Evolutionary conservation across 441 rosid genomes (phyloP).

Genomic region (Pelargonium fulgidum): DNA sequence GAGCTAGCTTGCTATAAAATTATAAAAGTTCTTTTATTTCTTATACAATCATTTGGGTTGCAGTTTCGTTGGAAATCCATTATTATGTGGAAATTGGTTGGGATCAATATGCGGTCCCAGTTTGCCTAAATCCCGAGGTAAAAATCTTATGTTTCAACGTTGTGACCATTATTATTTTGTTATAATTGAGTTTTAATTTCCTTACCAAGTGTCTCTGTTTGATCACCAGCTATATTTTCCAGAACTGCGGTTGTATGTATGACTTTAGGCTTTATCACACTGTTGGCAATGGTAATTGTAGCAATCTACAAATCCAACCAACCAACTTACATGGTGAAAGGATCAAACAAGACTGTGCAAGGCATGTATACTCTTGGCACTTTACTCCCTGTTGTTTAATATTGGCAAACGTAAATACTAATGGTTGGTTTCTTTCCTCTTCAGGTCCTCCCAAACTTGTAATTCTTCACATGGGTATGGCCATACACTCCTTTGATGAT

Average conservation of each 20-base stretch:
- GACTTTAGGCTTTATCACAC: conserved; percentile 50
- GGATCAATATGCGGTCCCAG: conserved; percentile 68
- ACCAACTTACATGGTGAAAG: conserved; percentile 30
- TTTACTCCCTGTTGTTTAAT: not conserved
- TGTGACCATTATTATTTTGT: not conserved
- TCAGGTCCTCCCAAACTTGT: conserved; percentile 78
- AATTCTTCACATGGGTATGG: conserved; percentile 95
- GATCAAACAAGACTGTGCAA: conserved; percentile 31
- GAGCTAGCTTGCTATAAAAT: too few species aligned
- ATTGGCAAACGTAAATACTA: not conserved
- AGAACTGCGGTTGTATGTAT: conserved; percentile 53
- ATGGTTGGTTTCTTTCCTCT: not conserved
- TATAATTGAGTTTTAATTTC: not conserved
- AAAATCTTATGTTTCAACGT: not conserved
- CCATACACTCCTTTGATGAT: conserved; percentile 80
- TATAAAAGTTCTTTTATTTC: not conserved
- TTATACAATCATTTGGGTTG: not conserved
- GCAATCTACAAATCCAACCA: conserved; percentile 64
- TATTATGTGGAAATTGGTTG: conserved; percentile 74
- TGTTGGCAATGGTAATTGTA: conserved; percentile 43
- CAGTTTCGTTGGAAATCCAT: conserved; percentile 75
- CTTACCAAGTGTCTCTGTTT: not conserved
- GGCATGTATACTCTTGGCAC: conserved; percentile 25
- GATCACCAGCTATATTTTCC: conserved; percentile 40
- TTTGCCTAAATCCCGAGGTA: conserved; percentile 52